Conservation (phyloP, 805 yeast genomes). For the Jamesozyma spencerorum region DNA sequence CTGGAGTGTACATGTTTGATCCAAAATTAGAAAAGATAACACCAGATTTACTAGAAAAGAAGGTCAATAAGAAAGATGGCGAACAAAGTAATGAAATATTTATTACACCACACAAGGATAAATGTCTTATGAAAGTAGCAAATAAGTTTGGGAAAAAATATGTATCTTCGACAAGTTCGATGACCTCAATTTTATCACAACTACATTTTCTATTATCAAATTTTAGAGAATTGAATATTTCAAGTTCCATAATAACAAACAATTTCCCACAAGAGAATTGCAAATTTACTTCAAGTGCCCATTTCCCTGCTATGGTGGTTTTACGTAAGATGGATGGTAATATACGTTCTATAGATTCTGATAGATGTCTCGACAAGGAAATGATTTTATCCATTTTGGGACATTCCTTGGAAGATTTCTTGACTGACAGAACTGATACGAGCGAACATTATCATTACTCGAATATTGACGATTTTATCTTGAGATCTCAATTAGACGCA, state of each 20-base stretch:
- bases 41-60: constrained; percentile 25
- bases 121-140: constrained; percentile 41
- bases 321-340: constrained; percentile 39
- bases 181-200: constrained; percentile 69
- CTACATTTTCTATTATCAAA: constrained; percentile 65
- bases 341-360: constrained; percentile 60
- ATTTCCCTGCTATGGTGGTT: constrained; percentile 47
- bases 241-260: constrained; percentile 33
- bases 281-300: constrained; percentile 37
- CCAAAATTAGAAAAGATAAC: constrained; percentile 48
- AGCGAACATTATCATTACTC: constrained; percentile 63
- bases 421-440: constrained; percentile 23
- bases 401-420: constrained; percentile 63
- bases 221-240: constrained; percentile 42
- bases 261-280: constrained; percentile 33
- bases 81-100: constrained; percentile 30
- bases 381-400: constrained; percentile 68
- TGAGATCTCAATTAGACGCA: constrained; percentile 90
- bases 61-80: constrained; percentile 1
- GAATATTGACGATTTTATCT: constrained; percentile 52
- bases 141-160: constrained; percentile 28
- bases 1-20: constrained; percentile 61
- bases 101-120: constrained; percentile 61
- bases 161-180: constrained; percentile 78
- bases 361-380: constrained; percentile 57